Evolutionary conservation across 2,329 filamentous ascomycete genomes (phyloP).

Genomic region (Paecilomyces fulvus): DNA sequence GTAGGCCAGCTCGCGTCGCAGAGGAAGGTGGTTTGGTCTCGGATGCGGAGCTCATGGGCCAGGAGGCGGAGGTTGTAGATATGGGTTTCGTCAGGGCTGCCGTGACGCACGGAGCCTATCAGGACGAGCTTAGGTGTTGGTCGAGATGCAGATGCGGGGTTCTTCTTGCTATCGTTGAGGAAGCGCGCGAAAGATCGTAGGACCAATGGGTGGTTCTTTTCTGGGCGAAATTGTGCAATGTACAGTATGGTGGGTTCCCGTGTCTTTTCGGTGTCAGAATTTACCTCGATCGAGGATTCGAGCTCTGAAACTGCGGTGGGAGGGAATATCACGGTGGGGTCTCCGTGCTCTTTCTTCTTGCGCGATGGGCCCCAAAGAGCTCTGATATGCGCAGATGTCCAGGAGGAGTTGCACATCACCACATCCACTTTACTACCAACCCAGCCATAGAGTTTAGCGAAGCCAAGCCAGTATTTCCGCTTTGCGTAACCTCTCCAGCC

Average conservation of each 20-base stretch:
- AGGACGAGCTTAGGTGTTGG: constrained; percentile 62
- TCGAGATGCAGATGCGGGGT: constrained; percentile 38
- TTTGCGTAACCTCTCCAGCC: constrained; percentile 66
- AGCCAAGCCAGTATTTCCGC: constrained; percentile 75
- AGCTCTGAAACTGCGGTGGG: constrained; percentile 86
- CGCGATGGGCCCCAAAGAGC: constrained; percentile 62
- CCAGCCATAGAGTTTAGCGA: constrained; percentile 72
- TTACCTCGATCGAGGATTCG: constrained; percentile 63
- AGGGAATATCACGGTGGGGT: constrained; percentile 68
- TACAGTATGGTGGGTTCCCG: constrained; percentile 73
- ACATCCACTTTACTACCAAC: constrained; percentile 80
- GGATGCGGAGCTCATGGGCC: constrained; percentile 77
- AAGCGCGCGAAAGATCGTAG: constrained; percentile 77
- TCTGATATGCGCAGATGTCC: constrained; percentile 80
- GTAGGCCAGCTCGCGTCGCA: constrained; percentile 84
- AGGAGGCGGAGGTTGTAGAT: constrained; percentile 85
- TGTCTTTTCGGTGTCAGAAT: constrained; percentile 56
- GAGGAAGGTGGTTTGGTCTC: constrained; percentile 76
- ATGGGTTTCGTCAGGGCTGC: constrained; percentile 40
- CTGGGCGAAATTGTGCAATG: constrained; percentile 93
- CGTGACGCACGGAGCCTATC: constrained; percentile 82
- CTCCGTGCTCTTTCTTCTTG: constrained; percentile 34
- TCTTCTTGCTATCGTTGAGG: constrained; percentile 45
- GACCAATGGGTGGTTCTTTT: constrained; percentile 90
- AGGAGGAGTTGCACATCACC: constrained; percentile 95